Evolutionary conservation across 2,329 filamentous ascomycete genomes (phyloP), one percentile per base, ranked within the genome.

Genomic region (Fusarium aywerte): DNA sequence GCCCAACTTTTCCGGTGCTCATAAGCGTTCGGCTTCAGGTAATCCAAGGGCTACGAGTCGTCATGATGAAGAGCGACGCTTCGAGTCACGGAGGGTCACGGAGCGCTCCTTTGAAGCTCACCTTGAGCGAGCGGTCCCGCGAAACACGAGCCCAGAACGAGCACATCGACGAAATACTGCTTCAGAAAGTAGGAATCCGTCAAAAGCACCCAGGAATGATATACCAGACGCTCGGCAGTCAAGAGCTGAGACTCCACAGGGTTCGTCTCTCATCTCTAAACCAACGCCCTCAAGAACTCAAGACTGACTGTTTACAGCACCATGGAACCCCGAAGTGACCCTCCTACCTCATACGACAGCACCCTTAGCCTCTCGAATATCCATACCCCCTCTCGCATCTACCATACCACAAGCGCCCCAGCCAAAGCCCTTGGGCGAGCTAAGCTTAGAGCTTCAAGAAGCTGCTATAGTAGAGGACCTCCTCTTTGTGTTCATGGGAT

Each of bases 401-500:
- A 83, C 95, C 33, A 92, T 94, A 13, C 90, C 90, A 5, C 83
- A 89, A 64, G 88, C 92, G 29, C 93, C 94, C 3, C 80, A 86
- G 49, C 81, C 86, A 9, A 83, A 93, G 47, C 89, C 92, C 40
- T 82, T 98, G 16, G 82, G 85, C 56, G 88, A 92, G 58, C 80
- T 98, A 60, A 89, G 89, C 1, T 81, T 96, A 27, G 91, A 96
- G 68, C 87, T 87, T 4, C 96, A 99, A 77, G 96, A 99, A 80
- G 87, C 89, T 23, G 91, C 89, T 10, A 90, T 99, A 44, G 83
- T 98, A 40, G 94, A 97, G 71, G 96, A 99, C 73, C 80, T 99
- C 16, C 80, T 98, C 33, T 97, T 95, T 75, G 93, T 97, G 7
- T 96, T 98, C 73, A 97, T 99, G 94, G 96, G 96, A 23, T 97